Evolutionary conservation across 805 yeast genomes (phyloP), one percentile per base, ranked within the genome.

Genomic region (Candida ortonii): DNA sequence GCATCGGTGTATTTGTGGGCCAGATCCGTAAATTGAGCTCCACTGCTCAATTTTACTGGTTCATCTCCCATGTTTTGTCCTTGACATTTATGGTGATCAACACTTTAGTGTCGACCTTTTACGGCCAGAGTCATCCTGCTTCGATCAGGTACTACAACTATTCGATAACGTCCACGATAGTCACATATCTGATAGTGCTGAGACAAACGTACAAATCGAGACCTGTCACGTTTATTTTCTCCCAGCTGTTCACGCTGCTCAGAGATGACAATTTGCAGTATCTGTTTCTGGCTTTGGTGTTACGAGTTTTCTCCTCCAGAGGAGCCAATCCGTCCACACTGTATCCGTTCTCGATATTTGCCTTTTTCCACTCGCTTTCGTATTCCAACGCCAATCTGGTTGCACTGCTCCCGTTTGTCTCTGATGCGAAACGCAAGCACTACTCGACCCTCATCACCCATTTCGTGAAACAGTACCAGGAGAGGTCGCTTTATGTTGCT

Each of bases 11-110:
- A 17, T 28, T 34, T 11, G 24, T 30, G 6, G 20, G 25, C 10
- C 46, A 44, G 25, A 12, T 49, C 11, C 36, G 34, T 19, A 31
- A 25, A 16, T 41, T 56, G 9, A 33, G 49, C 9, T 38, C 59
- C 44, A 71, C 78, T 8, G 76, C 78, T 7, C 86, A 80, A 53
- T 78, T 81, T 52, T 76, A 76, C 47, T 81, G 89, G 89, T 81
- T 72, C 45, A 34, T 78, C 17, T 81, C 84, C 12, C 85, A 81
- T 56, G 64, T 73, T 10, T 52, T 67, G 20, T 73, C 78, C 2
- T 44, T 76, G 3, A 45, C 56, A 34, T 71, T 61, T 55, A 70
- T 71, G 49, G 38, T 59, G 3, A 43, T 59, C 13, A 65, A 63
- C 48, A 55, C 64, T 27, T 33, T 71, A 22, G 62, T 52, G 22